Base-by-base conservation (phyloP, 805 yeast genomes). In the Candida boidinii region DNA sequence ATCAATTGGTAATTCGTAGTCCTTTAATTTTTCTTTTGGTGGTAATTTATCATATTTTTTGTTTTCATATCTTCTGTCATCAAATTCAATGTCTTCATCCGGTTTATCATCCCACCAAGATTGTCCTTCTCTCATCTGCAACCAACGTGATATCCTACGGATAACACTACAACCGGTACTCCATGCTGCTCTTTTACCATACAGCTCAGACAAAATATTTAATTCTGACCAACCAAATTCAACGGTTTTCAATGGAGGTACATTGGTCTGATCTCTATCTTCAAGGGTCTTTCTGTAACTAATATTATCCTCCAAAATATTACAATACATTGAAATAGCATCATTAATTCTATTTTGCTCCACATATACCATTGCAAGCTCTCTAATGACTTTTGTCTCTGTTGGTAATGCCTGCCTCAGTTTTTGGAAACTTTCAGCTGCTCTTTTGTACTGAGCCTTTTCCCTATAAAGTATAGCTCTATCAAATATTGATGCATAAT, bases 201-300 rank as follows among this genome's bases (percentile, higher is more conserved):
- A 81, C 24, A 90, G 60, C 46, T 92, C 97, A 7, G 83, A 70
- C 27, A 90, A 61, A 38, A 86, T 84, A 46, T 92, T 90, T 30
- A 90, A 64, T 38, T 84, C 88, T 0, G 94, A 80, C 94, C 95
- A 92, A 30, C 76, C 86, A 53, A 90, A 92, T 16, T 55, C 54
- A 1, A 85, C 68, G 19, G 55, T 55, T 29, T 42, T 42, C 36
- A 58, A 34, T n/a, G 43, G 42, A n/a, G n/a, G n/a, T n/a, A n/a
- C n/a, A 8, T 27, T 23, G 3, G 41, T 33, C 6, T 34, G 28
- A n/a, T 49, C 46, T 7, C 48, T 52, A 23, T 42, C 37, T 25
- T 44, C 50, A 3, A 23, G 26, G 7, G 43, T 15, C 17, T 46
- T 43, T 46, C 78, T 55, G 30, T 58, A 46, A 12, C 51, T 55